Evolutionary conservation across 805 yeast genomes (phyloP), one percentile per base, ranked within the genome.

Genomic region (Clavispora asparagi): DNA sequence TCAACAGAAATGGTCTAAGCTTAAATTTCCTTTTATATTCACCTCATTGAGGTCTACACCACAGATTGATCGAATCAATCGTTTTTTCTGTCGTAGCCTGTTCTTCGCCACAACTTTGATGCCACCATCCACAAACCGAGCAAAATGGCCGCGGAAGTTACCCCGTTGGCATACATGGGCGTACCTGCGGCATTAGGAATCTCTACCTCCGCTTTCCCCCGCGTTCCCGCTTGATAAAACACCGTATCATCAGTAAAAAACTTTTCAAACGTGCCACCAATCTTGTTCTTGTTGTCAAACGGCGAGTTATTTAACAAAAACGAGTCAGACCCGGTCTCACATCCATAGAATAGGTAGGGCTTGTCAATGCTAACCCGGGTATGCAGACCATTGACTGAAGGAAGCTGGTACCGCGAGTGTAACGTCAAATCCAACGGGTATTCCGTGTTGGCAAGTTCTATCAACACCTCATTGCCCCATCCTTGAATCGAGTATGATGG

Each of bases 321-420:
- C 4, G 57, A 57, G 27, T 68, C 67, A 11, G 23, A 55, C 0
- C 47, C 39, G 7, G 61, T 68, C 27, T 65, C 66, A 54, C 77
- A 72, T 4, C 70, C 76, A 39, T 60, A 64, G 46, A 71, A 71
- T 7, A 70, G 38, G 14, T 54, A 36, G 5, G 74, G 72, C 7
- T 54, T 45, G 42, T 53, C 59, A 32, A 60, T 14, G n/a, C 33
- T 17, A 5, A 59, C 59, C 0, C 41, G 39, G 6, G 58, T 52
- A 7, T 45, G 38, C n/a, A 42, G 43, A 0, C 48, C 40, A 6
- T 41, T 43, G 9, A 16, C 23, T 17, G 41, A 28, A 3, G 74
- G 74, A n/a, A 49, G 47, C 53, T 69, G 74, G 50, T 72, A 72
- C 32, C 77, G 55, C 7, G 75, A 63, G 49, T 72, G 76, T 7